Conservation (phyloP, 805 yeast species). For the Pichia ethanolica region DNA sequence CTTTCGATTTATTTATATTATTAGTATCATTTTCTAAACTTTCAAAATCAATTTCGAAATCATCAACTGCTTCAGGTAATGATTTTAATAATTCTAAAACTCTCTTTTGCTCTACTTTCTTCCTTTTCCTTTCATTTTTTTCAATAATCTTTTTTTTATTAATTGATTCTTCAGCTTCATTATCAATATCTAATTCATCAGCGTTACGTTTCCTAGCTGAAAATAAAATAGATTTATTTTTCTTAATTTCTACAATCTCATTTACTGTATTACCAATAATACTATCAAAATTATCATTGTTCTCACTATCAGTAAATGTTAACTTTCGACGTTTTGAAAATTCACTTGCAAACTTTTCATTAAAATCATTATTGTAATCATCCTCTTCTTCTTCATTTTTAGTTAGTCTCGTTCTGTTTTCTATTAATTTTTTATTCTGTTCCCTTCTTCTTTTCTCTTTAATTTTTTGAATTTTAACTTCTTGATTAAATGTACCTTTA, state of each 20-base stretch:
- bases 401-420: neutral
- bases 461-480: slow-evolving; percentile 25
- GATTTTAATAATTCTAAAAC: slow-evolving; percentile 1
- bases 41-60: slow-evolving; percentile 12
- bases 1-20: neutral
- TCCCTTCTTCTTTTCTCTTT: slow-evolving; percentile 12
- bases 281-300: slow-evolving; percentile 2
- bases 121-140: slow-evolving; percentile 1
- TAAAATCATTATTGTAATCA: neutral
- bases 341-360: slow-evolving; percentile 1
- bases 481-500: slow-evolving; percentile 38
- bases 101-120: neutral
- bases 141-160: neutral
- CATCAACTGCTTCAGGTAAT: slow-evolving; percentile 13
- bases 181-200: neutral
- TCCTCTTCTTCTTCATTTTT: neutral
- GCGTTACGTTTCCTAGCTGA: neutral
- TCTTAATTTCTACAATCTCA: neutral
- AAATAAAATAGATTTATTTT: slow-evolving; percentile 11
- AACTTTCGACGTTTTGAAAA: slow-evolving; percentile 10
- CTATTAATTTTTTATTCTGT: slow-evolving; percentile 6
- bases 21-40: neutral
- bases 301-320: neutral
- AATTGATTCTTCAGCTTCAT: neutral
- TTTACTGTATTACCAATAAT: slow-evolving; percentile 5